Evolutionary conservation across 345 rosid species (phyloP).

Genomic region (Garcia nutans): DNA sequence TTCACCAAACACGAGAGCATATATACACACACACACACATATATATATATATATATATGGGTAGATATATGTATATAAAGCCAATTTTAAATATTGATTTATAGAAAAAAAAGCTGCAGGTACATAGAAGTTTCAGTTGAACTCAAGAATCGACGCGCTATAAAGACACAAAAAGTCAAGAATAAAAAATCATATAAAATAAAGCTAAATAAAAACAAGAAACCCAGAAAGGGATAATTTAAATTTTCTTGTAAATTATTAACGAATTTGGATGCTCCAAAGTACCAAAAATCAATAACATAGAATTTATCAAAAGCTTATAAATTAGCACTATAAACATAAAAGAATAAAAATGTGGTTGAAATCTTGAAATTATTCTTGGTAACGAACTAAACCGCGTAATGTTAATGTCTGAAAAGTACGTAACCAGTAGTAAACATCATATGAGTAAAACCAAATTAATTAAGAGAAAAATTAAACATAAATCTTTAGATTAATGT

Average conservation of each 20-base stretch:
- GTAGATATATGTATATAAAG: not conserved
- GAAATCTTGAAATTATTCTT: not conserved
- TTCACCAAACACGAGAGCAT: too few relatives aligned
- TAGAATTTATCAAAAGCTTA: not conserved
- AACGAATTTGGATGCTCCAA: not conserved
- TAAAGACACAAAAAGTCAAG: not conserved
- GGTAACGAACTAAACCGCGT: constrained; percentile 18
- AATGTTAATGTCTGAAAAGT: constrained; percentile 9
- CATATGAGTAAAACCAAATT: not conserved
- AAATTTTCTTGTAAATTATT: not conserved
- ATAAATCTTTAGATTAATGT: too few relatives aligned
- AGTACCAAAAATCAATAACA: not conserved
- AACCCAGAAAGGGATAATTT: not conserved
- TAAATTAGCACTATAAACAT: too few relatives aligned
- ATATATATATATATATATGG: not conserved
- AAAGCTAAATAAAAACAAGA: not conserved
- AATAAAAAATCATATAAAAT: not conserved
- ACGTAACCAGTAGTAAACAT: not conserved
- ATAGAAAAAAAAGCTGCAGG: not conserved
- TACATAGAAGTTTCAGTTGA: constrained; percentile 17
- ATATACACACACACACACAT: too few relatives aligned
- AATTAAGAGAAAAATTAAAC: not conserved
- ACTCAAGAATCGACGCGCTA: constrained; percentile 3
- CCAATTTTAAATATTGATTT: not conserved
- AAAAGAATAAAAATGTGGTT: not conserved